These are phyloP conservation scores for Tulasnella sp. DNA, from an alignment of 768 basidiomycete species.

Conservation along the genomic window DNA sequence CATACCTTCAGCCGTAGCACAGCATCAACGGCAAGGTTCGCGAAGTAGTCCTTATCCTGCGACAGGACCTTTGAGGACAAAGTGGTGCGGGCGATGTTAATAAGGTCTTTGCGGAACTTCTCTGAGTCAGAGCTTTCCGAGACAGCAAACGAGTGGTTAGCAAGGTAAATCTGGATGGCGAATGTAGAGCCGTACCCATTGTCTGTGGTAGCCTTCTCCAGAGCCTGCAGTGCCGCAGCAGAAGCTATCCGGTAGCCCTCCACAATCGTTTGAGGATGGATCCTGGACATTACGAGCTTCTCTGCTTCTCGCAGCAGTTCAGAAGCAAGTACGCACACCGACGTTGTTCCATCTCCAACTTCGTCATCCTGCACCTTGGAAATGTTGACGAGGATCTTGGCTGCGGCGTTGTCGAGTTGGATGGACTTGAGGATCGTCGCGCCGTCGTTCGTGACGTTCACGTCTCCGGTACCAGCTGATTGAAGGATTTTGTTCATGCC, in stretches of 20 bases:
- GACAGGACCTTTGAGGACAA: conserved; percentile 93
- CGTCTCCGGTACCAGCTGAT: conserved; percentile 80
- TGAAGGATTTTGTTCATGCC: conserved; percentile 99
- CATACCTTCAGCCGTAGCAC: conserved; percentile 82
- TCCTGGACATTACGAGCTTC: conserved; percentile 83
- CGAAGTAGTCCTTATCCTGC: conserved; percentile 97
- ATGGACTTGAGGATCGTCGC: conserved; percentile 98
- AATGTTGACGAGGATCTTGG: conserved; percentile 99
- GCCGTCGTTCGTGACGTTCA: conserved; percentile 98
- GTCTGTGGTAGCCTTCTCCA: conserved; percentile 79
- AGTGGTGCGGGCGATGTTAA: conserved; percentile 96
- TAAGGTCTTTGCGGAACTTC: conserved; percentile 80
- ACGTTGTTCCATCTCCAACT: conserved; percentile 92
- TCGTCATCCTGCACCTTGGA: conserved; percentile 99
- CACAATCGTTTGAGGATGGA: conserved; percentile 97
- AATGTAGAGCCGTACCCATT: conserved; percentile 57
- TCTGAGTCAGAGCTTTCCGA: conserved; percentile 56
- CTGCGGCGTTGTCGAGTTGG: conserved; percentile 95
- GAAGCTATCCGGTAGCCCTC: conserved; percentile 96
- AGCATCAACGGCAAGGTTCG: conserved; percentile 95
- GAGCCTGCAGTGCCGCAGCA: conserved; percentile 71
- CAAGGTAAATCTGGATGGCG: neutral
- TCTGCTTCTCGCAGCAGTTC: conserved; percentile 94
- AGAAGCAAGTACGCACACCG: conserved; percentile 85
- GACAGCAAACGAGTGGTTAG: neutral